A percentile compares a stretch with the other conserved stretches of the same genome.
Evolutionary conservation across 2,329 filamentous ascomycete species (phyloP).

Genomic region (Cryphonectria parasitica): DNA sequence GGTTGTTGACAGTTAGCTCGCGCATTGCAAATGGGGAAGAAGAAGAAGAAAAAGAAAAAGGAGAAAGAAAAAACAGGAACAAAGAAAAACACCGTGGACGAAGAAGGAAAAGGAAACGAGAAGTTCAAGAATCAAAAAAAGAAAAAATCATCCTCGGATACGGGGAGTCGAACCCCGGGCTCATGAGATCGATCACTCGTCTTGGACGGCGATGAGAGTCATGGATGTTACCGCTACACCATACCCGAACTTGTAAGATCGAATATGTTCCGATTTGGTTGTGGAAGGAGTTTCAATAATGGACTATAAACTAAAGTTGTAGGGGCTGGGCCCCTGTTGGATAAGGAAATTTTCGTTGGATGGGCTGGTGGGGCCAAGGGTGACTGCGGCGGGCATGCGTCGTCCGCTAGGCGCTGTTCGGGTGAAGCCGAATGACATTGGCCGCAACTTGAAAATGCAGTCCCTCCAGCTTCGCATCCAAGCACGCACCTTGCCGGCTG

Average conservation of each 20-base stretch:
- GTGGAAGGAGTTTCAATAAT: not conserved
- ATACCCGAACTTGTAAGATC: not conserved
- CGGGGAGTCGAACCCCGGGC: conserved; percentile 6
- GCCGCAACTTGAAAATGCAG: too few relatives aligned
- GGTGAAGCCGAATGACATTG: too few relatives aligned
- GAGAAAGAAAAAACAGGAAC: too few relatives aligned
- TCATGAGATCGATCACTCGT: not conserved
- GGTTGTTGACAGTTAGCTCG: too few relatives aligned
- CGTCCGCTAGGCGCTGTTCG: too few relatives aligned
- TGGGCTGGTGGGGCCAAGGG: too few relatives aligned
- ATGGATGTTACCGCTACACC: conserved; percentile 6
- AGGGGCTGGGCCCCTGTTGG: not conserved
- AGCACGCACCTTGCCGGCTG: too few relatives aligned
- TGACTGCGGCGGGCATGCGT: not conserved
- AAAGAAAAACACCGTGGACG: not conserved
- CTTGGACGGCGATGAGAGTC: conserved; percentile 3
- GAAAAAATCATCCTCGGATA: not conserved
- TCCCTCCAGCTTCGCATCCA: too few relatives aligned
- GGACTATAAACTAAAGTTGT: not conserved
- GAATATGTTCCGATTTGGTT: not conserved
- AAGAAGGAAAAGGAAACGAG: not conserved
- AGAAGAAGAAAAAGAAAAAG: not conserved
- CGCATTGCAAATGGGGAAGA: too few relatives aligned
- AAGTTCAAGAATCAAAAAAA: not conserved
- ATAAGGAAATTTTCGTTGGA: not conserved